phyloP scores from a whole-genome alignment of 1,284 basidiomycete genomes.

The Grifola frondosa region DNA sequence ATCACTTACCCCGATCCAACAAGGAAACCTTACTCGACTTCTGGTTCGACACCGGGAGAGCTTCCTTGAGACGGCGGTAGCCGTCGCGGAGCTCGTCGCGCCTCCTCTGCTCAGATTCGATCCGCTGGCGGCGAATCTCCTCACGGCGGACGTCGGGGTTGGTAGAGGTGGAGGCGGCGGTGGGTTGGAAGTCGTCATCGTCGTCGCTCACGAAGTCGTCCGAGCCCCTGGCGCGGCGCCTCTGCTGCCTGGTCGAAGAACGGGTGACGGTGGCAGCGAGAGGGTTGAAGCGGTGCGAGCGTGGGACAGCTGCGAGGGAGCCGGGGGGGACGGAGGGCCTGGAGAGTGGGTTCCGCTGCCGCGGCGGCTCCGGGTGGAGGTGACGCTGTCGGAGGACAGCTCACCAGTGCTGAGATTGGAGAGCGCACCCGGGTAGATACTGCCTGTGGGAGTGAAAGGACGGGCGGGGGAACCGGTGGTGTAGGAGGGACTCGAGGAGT shows the following conservation, averaged over 20 bases:
- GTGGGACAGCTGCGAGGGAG: conserved; percentile 58
- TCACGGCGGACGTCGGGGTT: conserved; percentile 67
- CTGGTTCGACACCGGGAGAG: conserved; percentile 82
- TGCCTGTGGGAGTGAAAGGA: conserved; percentile 66
- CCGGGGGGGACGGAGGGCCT: conserved; percentile 57
- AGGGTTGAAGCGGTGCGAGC: conserved; percentile 74
- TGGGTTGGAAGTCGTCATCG: conserved; percentile 65
- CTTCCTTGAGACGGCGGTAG: conserved; percentile 82
- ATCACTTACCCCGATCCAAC: conserved; percentile 73
- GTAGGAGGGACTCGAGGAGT: conserved; percentile 51
- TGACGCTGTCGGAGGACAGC: conserved; percentile 64
- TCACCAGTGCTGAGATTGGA: conserved; percentile 69
- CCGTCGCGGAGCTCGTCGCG: conserved; percentile 86
- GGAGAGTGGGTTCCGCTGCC: conserved; percentile 65
- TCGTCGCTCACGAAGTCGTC: conserved; percentile 66
- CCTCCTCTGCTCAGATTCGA: conserved; percentile 83
- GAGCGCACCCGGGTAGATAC: conserved; percentile 70
- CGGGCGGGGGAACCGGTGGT: conserved; percentile 57
- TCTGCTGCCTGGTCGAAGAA: conserved; percentile 33
- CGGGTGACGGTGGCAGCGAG: conserved; percentile 50
- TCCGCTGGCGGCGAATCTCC: conserved; percentile 82
- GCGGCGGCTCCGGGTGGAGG: conserved; percentile 64
- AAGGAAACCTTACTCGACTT: conserved; percentile 86
- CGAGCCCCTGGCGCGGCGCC: conserved; percentile 53
- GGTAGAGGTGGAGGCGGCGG: conserved; percentile 36